Percentiles rank a stretch among this genome's conserved stretches.
Evolutionary conservation across 2,329 filamentous ascomycete species (phyloP).

Genomic region (Verticillium nonalfalfae): DNA sequence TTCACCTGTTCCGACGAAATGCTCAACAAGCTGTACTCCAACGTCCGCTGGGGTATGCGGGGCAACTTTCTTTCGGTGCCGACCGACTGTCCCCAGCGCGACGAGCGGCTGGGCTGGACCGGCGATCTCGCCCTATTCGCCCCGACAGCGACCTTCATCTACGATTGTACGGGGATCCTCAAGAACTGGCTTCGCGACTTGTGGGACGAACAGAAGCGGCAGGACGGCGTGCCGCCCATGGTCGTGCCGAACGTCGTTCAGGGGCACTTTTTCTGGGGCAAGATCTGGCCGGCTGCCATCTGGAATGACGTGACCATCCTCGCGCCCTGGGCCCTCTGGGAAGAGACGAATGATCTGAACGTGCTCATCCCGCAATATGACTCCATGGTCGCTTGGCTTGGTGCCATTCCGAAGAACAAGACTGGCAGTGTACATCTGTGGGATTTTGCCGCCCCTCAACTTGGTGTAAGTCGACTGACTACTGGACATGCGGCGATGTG

Average conservation of each 20-base stretch:
- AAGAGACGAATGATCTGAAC: slow-evolving; percentile 1
- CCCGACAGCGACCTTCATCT: slow-evolving; percentile 3
- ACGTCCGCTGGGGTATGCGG: slow-evolving; percentile 6
- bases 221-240: slow-evolving; percentile 24
- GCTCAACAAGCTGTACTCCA: slow-evolving; percentile 4
- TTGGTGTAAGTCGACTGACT: neutral
- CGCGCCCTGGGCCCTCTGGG: slow-evolving; percentile 4
- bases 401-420: neutral
- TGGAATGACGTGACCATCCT: slow-evolving; percentile 8
- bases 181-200: slow-evolving; percentile 7
- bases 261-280: slow-evolving; percentile 4
- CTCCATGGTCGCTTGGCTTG: slow-evolving; percentile 2
- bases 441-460: slow-evolving; percentile 2
- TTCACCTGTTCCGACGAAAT: slow-evolving; percentile 4
- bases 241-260: slow-evolving; percentile 19
- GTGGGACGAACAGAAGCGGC: slow-evolving; percentile 20
- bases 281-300: slow-evolving; percentile 10
- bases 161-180: slow-evolving; percentile 3
- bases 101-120: slow-evolving; percentile 6
- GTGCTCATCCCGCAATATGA: slow-evolving; percentile 4
- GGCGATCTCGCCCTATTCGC: slow-evolving; percentile 7
- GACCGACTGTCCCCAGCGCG: slow-evolving; percentile 10
- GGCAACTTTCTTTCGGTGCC: slow-evolving; percentile 10
- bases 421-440: slow-evolving; percentile 1
- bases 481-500: neutral